Evolutionary conservation across 768 basidiomycete genomes (phyloP).

Genomic region (Lactarius tabidus): DNA sequence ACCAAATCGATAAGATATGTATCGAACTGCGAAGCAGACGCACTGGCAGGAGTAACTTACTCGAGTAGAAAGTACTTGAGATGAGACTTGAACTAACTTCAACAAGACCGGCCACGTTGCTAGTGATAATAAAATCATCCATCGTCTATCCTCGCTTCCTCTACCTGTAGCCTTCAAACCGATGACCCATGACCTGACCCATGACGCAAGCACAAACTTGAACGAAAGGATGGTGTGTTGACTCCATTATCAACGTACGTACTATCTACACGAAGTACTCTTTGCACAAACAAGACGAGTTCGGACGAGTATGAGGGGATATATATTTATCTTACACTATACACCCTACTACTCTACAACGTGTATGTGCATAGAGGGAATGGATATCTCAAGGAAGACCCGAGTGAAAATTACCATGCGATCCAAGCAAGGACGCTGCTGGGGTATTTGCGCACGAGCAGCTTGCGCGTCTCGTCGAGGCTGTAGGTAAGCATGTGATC

Average conservation of each 20-base stretch:
- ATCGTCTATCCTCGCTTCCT: too few relatives aligned
- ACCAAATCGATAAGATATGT: too few relatives aligned
- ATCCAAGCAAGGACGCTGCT: constrained; percentile 18
- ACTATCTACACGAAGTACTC: neutral
- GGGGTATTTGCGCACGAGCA: constrained; percentile 19
- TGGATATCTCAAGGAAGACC: neutral
- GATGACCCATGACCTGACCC: too few relatives aligned
- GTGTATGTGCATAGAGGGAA: neutral
- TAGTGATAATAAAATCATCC: too few relatives aligned
- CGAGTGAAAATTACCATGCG: constrained; percentile 17
- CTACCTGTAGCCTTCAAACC: too few relatives aligned
- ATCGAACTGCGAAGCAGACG: too few relatives aligned
- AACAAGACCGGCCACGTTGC: too few relatives aligned
- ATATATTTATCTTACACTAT: neutral
- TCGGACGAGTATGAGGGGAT: neutral
- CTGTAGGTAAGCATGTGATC: neutral
- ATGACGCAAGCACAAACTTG: neutral
- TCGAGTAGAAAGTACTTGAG: too few relatives aligned
- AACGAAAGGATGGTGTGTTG: neutral
- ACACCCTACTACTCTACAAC: neutral
- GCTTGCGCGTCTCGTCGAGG: constrained; percentile 23
- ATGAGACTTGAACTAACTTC: too few relatives aligned
- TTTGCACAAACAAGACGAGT: neutral
- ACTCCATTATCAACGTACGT: neutral
- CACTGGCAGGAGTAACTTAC: too few relatives aligned